phyloP scores from a whole-genome alignment of 1,284 basidiomycete genomes.

The Cryptococcus jaspeensis region DNA sequence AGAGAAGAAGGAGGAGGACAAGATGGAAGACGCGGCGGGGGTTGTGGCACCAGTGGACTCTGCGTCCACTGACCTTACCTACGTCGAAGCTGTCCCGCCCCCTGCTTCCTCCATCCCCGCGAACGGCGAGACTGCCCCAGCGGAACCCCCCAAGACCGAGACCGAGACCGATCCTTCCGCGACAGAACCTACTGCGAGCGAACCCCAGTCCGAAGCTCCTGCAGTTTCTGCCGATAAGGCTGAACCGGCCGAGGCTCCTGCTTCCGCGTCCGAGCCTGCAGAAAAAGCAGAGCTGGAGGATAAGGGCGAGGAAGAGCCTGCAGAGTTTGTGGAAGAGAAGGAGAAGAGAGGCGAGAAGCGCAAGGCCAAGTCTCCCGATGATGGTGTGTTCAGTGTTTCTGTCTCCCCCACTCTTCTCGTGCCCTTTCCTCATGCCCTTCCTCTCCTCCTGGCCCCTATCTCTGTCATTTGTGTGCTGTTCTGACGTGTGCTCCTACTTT shows the following conservation, averaged over 20 bases:
- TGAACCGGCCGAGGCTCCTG: background rate
- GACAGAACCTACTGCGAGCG: background rate
- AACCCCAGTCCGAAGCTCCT: background rate
- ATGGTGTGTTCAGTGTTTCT: conserved; percentile 31
- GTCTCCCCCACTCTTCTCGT: background rate
- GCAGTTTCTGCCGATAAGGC: background rate
- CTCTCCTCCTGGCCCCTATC: background rate
- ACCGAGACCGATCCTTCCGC: conserved; percentile 2
- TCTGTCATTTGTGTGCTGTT: background rate
- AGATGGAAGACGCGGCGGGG: conserved; percentile 6
- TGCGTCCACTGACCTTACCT: no score
- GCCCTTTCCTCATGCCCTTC: background rate
- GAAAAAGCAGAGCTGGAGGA: conserved; percentile 5
- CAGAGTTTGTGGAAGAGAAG: conserved; percentile 18
- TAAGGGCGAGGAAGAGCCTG: background rate
- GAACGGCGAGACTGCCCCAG: background rate
- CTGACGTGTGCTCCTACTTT: background rate
- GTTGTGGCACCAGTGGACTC: background rate
- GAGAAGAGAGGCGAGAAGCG: conserved; percentile 47
- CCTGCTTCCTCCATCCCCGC: background rate
- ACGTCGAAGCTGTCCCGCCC: no score
- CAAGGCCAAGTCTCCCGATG: conserved; percentile 48
- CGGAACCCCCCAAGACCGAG: conserved; percentile 8
- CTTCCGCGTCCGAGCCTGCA: background rate
- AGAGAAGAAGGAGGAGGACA: conserved; percentile 11